These are phyloP conservation scores for Pseudotsuga menziesii DNA, from an alignment of 75 land plant species.

Conservation along the genomic window DNA sequence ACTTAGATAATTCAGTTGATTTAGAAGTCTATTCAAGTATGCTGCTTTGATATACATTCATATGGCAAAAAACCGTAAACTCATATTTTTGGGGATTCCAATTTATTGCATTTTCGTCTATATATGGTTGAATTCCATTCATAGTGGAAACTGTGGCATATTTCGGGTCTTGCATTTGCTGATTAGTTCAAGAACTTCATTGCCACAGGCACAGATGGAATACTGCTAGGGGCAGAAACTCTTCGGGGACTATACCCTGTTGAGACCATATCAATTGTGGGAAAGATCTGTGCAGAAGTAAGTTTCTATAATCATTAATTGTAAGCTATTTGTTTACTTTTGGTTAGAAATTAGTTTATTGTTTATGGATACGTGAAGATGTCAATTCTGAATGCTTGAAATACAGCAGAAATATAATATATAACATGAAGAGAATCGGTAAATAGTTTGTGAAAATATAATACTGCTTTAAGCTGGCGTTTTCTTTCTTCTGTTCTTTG, in stretches of 20 bases:
- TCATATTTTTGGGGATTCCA: neutral
- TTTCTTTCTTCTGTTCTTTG: neutral
- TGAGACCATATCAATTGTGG: constrained; percentile 78
- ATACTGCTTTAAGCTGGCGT: neutral
- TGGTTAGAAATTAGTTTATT: neutral
- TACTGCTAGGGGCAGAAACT: constrained; percentile 97
- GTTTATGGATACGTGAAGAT: neutral
- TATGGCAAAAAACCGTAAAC: neutral
- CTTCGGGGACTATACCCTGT: constrained; percentile 88
- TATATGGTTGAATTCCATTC: neutral
- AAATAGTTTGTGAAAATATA: neutral
- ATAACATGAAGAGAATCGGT: neutral
- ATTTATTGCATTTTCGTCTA: neutral
- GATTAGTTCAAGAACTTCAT: neutral
- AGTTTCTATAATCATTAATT: neutral
- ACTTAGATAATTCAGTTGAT: neutral
- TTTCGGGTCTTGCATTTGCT: too few species aligned
- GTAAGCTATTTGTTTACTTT: neutral
- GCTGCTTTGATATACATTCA: neutral
- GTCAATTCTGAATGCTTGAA: neutral
- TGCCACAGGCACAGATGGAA: constrained; percentile 82
- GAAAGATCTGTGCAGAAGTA: constrained; percentile 90
- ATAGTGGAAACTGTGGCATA: too few species aligned
- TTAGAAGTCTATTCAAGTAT: neutral
- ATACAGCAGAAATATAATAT: neutral